These are phyloP conservation scores for Collybia mongolica DNA, from an alignment of 768 basidiomycete species.

Conservation along the genomic window DNA sequence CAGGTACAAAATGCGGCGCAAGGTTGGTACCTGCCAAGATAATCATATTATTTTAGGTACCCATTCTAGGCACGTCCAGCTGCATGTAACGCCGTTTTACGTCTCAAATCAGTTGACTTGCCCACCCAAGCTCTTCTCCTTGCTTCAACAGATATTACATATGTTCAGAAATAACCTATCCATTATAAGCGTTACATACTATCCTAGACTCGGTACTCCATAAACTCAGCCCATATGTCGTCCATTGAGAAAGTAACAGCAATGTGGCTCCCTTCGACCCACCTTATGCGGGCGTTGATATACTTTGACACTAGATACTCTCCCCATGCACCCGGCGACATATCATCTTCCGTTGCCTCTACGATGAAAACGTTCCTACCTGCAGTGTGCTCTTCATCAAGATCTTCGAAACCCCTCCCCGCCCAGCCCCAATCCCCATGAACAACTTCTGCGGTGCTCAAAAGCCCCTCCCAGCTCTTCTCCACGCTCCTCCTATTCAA, in stretches of 20 bases:
- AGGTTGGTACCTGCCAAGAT: not conserved
- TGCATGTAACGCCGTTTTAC: too few relatives aligned
- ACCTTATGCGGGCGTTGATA: constrained; percentile 34
- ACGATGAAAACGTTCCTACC: constrained; percentile 37
- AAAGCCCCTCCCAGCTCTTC: constrained; percentile 44
- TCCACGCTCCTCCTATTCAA: constrained; percentile 38
- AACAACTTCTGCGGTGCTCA: constrained; percentile 27
- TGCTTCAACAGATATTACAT: too few relatives aligned
- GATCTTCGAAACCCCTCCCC: constrained; percentile 26
- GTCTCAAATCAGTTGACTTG: too few relatives aligned
- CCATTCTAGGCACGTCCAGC: too few relatives aligned
- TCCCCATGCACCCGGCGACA: constrained; percentile 29
- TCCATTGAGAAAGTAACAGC: constrained; percentile 32
- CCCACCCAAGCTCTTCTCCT: too few relatives aligned
- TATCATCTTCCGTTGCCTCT: constrained; percentile 30
- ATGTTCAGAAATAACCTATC: too few relatives aligned
- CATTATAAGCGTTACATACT: too few relatives aligned
- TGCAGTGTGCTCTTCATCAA: constrained; percentile 42
- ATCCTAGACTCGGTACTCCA: constrained; percentile 1
- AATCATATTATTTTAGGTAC: too few relatives aligned
- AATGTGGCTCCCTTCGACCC: constrained; percentile 42
- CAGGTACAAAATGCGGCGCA: too few relatives aligned
- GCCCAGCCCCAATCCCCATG: constrained; percentile 42
- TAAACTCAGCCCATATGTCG: constrained; percentile 31
- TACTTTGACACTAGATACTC: constrained; percentile 38